A percentile compares a stretch with the other conserved stretches of the same genome.
phyloP scores from a whole-genome alignment of 768 basidiomycete species.

The Hebeloma cylindrosporum region DNA sequence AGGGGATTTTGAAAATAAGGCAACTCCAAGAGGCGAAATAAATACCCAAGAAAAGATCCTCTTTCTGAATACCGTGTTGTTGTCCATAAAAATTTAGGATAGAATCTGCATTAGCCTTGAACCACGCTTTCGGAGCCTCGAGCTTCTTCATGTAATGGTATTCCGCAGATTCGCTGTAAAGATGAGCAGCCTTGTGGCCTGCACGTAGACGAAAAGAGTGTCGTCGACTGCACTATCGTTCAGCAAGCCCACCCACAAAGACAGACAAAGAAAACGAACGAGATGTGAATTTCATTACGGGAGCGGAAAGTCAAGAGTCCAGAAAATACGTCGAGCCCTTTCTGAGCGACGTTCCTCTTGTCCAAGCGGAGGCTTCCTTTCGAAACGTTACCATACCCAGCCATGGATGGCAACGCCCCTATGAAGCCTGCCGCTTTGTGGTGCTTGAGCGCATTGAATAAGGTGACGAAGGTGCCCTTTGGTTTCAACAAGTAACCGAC shows the following conservation, averaged over 20 bases:
- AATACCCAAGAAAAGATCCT: slow-evolving; percentile 57
- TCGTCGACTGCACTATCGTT: slow-evolving; percentile 45
- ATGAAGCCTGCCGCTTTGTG: slow-evolving; percentile 39
- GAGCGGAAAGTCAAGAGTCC: slow-evolving; percentile 47
- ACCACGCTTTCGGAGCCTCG: slow-evolving; percentile 70
- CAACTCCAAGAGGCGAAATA: not conserved
- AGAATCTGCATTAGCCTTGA: slow-evolving; percentile 63
- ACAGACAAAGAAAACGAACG: slow-evolving; percentile 34
- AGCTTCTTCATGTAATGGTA: slow-evolving; percentile 67
- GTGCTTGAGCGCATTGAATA: slow-evolving; percentile 69
- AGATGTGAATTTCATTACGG: slow-evolving; percentile 13
- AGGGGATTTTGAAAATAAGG: not conserved
- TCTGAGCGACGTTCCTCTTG: slow-evolving; percentile 56
- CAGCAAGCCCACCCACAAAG: not conserved
- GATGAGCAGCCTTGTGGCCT: slow-evolving; percentile 63
- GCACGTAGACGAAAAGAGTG: slow-evolving; percentile 60
- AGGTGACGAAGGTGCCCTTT: slow-evolving; percentile 64
- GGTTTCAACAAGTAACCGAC: slow-evolving; percentile 75
- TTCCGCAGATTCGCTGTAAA: slow-evolving; percentile 68
- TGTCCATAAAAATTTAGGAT: slow-evolving; percentile 58
- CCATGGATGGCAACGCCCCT: slow-evolving; percentile 50
- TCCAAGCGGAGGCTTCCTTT: slow-evolving; percentile 49
- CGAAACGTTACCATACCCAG: slow-evolving; percentile 57
- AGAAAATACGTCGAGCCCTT: slow-evolving; percentile 55
- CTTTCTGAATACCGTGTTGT: slow-evolving; percentile 49